A percentile compares a stretch with the other conserved stretches of the same genome.
Evolutionary conservation across 495 filamentous ascomycete species (phyloP).

Genomic region (Clohesyomyces aquaticus): DNA sequence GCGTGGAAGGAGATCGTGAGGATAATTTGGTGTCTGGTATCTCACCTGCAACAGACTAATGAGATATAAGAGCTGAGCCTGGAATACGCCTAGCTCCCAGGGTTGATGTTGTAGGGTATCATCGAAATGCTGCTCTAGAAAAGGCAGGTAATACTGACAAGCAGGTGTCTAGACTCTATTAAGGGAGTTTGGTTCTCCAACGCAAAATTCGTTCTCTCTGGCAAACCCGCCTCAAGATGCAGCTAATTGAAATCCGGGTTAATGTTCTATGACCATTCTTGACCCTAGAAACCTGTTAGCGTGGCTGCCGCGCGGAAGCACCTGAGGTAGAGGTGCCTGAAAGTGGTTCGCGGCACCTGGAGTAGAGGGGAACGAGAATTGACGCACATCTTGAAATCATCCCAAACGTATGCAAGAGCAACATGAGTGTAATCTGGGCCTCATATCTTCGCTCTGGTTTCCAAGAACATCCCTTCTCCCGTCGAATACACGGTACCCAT

Average conservation of each 20-base stretch:
- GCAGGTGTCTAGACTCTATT: not conserved
- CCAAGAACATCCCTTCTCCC: conserved; percentile 46
- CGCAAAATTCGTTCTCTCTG: too few relatives aligned
- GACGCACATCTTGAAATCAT: not conserved
- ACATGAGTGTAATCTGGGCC: not conserved
- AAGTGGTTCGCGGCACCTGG: too few relatives aligned
- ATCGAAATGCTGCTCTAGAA: not conserved
- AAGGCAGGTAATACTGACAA: not conserved
- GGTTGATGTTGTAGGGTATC: too few relatives aligned
- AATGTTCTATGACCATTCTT: too few relatives aligned
- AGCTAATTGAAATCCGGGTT: too few relatives aligned
- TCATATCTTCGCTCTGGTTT: conserved; percentile 47
- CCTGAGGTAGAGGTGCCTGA: too few relatives aligned
- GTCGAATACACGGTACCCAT: conserved; percentile 44
- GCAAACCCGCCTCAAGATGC: too few relatives aligned
- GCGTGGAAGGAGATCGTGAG: not conserved
- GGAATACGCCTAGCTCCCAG: too few relatives aligned
- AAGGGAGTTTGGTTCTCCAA: too few relatives aligned
- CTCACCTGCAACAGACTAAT: not conserved
- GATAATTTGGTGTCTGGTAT: not conserved
- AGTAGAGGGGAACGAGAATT: too few relatives aligned
- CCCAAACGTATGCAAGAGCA: not conserved
- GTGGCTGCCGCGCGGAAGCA: too few relatives aligned
- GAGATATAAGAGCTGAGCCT: not conserved
- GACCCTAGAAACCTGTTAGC: too few relatives aligned